A percentile compares a stretch with the other conserved stretches of the same genome.
Conservation (phyloP, 2,329 filamentous ascomycete species). For the Penicillium crustosum region DNA sequence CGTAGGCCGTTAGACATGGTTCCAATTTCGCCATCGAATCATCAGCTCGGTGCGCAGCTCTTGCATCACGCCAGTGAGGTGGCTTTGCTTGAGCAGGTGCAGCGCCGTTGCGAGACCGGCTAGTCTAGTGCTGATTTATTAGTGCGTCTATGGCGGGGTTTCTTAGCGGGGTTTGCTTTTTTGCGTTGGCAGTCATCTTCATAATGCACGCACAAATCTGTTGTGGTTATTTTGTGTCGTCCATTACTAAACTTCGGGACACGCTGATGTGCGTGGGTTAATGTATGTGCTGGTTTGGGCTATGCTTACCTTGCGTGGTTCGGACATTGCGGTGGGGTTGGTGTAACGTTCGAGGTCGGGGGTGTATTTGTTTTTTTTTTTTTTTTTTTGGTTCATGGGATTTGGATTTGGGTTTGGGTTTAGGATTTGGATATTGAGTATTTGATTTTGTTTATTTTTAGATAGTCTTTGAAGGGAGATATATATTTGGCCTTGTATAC, state of each 20-base stretch:
- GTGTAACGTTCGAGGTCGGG: neutral
- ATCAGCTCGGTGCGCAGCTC: constrained; percentile 31
- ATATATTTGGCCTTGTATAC: neutral
- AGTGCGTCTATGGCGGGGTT: constrained; percentile 11
- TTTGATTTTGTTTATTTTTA: neutral
- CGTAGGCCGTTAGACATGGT: constrained; percentile 30
- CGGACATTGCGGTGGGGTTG: neutral
- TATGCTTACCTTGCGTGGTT: constrained; percentile 7
- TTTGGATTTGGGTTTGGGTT: neutral
- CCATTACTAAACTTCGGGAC: neutral
- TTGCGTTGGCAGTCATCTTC: neutral
- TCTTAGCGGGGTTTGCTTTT: neutral
- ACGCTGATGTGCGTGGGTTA: too few species aligned
- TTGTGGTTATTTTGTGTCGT: neutral
- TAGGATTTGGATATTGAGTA: neutral
- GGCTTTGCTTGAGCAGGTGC: constrained; percentile 14
- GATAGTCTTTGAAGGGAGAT: neutral
- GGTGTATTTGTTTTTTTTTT: neutral
- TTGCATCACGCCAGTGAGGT: constrained; percentile 27
- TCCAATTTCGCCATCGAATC: constrained; percentile 31
- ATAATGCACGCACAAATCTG: neutral
- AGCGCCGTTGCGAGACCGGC: constrained; percentile 18
- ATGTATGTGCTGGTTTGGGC: neutral
- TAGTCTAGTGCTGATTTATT: constrained; percentile 19
- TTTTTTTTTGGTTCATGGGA: neutral